These are phyloP conservation scores for Purpureocillium lavendulum DNA, from an alignment of 2,329 filamentous ascomycete genomes.

Conservation along the genomic window DNA sequence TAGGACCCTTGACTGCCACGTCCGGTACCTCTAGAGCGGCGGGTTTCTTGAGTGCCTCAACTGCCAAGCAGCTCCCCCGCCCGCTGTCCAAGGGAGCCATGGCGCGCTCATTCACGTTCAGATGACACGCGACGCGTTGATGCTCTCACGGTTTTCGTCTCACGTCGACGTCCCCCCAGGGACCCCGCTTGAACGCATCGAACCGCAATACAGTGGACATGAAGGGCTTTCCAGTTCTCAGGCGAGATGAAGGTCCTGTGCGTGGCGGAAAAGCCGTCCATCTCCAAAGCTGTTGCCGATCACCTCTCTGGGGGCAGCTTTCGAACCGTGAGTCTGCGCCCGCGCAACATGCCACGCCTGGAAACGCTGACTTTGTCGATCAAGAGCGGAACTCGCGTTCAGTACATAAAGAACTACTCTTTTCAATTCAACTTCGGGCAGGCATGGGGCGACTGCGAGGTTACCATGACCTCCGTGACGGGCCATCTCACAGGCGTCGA, in stretches of 20 bases:
- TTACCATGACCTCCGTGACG: slow-evolving; percentile 89
- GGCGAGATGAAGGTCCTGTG: slow-evolving; percentile 43
- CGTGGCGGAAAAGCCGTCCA: slow-evolving; percentile 70
- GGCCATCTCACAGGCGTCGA: slow-evolving; percentile 81
- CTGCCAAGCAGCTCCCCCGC: too few species aligned
- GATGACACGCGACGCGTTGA: background rate
- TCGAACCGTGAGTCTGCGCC: slow-evolving; percentile 50
- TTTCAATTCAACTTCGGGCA: slow-evolving; percentile 83
- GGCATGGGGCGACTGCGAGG: slow-evolving; percentile 71
- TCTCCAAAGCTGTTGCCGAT: slow-evolving; percentile 85
- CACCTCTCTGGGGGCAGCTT: slow-evolving; percentile 75
- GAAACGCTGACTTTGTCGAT: background rate
- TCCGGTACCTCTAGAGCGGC: too few species aligned
- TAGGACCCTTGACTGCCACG: too few species aligned
- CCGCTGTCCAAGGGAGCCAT: too few species aligned
- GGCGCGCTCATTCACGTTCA: background rate
- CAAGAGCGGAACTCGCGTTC: slow-evolving; percentile 60
- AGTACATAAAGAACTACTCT: slow-evolving; percentile 88
- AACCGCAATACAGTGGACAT: too few species aligned
- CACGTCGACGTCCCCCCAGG: too few species aligned
- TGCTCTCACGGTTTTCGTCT: too few species aligned
- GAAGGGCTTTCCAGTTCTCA: background rate
- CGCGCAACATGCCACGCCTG: background rate
- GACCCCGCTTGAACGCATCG: too few species aligned
- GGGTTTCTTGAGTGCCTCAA: too few species aligned